Evolutionary conservation across 352 stramenopile species (phyloP).

Genomic region (Detonula confervacea): DNA sequence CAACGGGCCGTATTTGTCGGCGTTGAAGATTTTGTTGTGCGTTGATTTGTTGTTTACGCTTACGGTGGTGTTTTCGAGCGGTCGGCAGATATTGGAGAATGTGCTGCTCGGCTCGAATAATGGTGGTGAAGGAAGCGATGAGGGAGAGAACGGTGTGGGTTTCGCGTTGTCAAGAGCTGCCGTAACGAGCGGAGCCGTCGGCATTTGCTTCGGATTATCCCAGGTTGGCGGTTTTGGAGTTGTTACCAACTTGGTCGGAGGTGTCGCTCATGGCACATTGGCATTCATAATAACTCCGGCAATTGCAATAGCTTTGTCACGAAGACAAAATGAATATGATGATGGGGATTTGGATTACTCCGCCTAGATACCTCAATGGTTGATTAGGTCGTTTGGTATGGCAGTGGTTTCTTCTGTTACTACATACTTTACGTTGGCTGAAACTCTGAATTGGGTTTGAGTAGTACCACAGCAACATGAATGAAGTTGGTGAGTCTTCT

Average conservation of each 20-base stretch:
- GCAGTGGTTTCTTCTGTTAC: slow-evolving; percentile 58
- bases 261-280: slow-evolving; percentile 58
- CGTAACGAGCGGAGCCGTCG: slow-evolving; percentile 43
- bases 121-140: slow-evolving; percentile 5
- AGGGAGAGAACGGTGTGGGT: not conserved
- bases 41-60: too few species aligned
- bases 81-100: slow-evolving; percentile 64
- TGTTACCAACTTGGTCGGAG: slow-evolving; percentile 59
- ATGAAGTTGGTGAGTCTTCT: too few species aligned
- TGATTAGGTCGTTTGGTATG: slow-evolving; percentile 54
- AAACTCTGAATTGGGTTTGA: slow-evolving; percentile 45
- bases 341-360: slow-evolving; percentile 18
- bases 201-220: slow-evolving; percentile 46
- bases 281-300: slow-evolving; percentile 62
- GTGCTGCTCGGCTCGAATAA: slow-evolving; percentile 25
- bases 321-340: slow-evolving; percentile 10
- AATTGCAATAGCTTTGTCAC: slow-evolving; percentile 48
- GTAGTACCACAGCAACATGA: too few species aligned
- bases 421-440: slow-evolving; percentile 58
- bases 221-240: slow-evolving; percentile 60
- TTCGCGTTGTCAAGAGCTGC: slow-evolving; percentile 33
- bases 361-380: slow-evolving; percentile 49
- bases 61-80: slow-evolving; percentile 64
- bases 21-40: too few species aligned
- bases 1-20: too few species aligned